Percentiles rank a stretch among this genome's conserved stretches.
Evolutionary conservation across 2,329 filamentous ascomycete species (phyloP).

Genomic region (Phaeosphaeriaceae sp.): DNA sequence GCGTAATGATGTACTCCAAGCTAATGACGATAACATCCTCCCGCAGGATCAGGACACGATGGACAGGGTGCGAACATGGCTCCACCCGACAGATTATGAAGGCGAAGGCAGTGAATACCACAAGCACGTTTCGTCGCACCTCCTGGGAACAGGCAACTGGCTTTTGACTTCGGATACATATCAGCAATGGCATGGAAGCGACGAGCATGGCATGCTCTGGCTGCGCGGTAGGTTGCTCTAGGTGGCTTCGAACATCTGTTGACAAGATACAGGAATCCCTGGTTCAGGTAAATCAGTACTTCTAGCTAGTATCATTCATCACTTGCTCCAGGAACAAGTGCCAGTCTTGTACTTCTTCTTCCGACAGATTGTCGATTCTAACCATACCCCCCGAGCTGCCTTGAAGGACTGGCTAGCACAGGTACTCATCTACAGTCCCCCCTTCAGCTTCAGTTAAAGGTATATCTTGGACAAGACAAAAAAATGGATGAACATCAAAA

Average conservation of each 20-base stretch:
- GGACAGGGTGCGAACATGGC: conserved; percentile 20
- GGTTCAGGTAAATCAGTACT: conserved; percentile 49
- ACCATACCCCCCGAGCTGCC: conserved; percentile 30
- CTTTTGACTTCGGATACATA: conserved; percentile 9
- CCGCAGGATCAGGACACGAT: conserved; percentile 27
- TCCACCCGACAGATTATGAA: conserved; percentile 20
- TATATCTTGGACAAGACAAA: conserved; percentile 8
- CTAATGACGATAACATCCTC: conserved; percentile 43
- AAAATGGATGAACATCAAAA: too few relatives aligned
- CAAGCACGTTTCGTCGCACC: conserved; percentile 23
- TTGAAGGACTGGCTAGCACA: conserved; percentile 46
- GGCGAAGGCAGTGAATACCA: conserved; percentile 18
- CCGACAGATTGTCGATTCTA: conserved; percentile 45
- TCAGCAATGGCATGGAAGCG: conserved; percentile 12
- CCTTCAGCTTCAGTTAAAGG: too few relatives aligned
- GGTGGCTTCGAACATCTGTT: too few relatives aligned
- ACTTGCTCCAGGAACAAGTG: conserved; percentile 4
- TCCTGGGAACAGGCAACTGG: conserved; percentile 19
- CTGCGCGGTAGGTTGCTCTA: too few relatives aligned
- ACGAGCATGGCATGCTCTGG: conserved; percentile 18
- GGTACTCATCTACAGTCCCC: conserved; percentile 33
- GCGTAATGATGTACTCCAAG: conserved; percentile 40
- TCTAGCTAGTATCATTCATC: conserved; percentile 32
- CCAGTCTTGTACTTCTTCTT: conserved; percentile 51
- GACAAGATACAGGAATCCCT: conserved; percentile 48